Conservation (phyloP, 2,329 filamentous ascomycete species). For the Aspergillus fischeri region DNA sequence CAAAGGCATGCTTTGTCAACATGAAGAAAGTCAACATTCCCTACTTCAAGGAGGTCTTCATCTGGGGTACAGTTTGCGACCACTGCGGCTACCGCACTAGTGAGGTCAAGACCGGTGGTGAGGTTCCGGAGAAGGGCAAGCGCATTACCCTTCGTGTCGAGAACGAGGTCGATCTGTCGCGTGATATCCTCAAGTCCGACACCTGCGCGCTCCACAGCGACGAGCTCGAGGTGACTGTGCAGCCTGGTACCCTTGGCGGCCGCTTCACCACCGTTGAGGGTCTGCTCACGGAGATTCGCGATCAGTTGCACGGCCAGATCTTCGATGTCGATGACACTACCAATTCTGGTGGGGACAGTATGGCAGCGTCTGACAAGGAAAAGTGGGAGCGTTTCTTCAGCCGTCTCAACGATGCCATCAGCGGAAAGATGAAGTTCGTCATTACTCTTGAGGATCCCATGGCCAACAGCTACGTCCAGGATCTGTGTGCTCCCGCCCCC, state of each 20-base stretch:
- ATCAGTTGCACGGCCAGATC: slow-evolving; percentile 83
- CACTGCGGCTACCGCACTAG: slow-evolving; percentile 92
- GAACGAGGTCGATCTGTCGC: slow-evolving; percentile 67
- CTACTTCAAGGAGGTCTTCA: slow-evolving; percentile 93
- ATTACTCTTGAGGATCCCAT: slow-evolving; percentile 82
- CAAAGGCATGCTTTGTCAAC: slow-evolving; percentile 79
- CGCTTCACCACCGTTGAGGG: slow-evolving; percentile 97
- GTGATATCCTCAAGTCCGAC: slow-evolving; percentile 95
- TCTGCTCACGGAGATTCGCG: slow-evolving; percentile 83
- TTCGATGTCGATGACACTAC: slow-evolving; percentile 66
- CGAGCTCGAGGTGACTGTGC: slow-evolving; percentile 80
- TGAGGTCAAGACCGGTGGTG: slow-evolving; percentile 96
- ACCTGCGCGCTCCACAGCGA: slow-evolving; percentile 83
- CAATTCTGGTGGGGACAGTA: slow-evolving; percentile 69
- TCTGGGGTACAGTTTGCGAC: slow-evolving; percentile 92
- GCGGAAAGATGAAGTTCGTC: slow-evolving; percentile 74
- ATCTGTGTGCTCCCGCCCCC: slow-evolving; percentile 70
- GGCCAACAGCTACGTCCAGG: slow-evolving; percentile 91
- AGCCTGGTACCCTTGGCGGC: slow-evolving; percentile 89
- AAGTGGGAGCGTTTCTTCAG: slow-evolving; percentile 81
- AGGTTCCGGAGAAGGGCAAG: slow-evolving; percentile 79
- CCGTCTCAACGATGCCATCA: slow-evolving; percentile 71
- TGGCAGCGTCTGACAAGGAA: slow-evolving; percentile 59
- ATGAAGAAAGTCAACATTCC: slow-evolving; percentile 99
- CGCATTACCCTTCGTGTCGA: slow-evolving; percentile 74